These are phyloP conservation scores for Barnettozyma siamensis DNA, from an alignment of 805 yeast genomes.

Conservation along the genomic window DNA sequence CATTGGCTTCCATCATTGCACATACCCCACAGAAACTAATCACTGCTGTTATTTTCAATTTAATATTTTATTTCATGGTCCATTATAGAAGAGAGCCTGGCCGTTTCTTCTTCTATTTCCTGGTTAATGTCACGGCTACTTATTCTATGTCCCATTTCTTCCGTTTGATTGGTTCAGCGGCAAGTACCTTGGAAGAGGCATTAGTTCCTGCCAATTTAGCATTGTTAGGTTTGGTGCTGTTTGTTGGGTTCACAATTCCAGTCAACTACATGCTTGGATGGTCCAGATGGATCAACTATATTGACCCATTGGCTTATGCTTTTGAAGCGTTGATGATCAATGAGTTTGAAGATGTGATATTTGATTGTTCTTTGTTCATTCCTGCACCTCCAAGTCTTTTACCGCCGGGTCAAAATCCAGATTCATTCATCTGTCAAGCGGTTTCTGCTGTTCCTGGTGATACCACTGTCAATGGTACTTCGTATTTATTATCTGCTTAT, in stretches of 20 bases:
- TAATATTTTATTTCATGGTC: slow-evolving; percentile 54
- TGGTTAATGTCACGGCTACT: slow-evolving; percentile 37
- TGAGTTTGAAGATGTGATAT: slow-evolving; percentile 40
- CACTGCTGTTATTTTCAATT: slow-evolving; percentile 38
- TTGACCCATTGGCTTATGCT: slow-evolving; percentile 49
- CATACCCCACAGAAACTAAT: slow-evolving; percentile 57
- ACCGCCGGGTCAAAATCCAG: slow-evolving; percentile 20
- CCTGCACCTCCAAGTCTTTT: slow-evolving; percentile 27
- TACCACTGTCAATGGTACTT: slow-evolving; percentile 44
- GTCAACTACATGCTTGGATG: slow-evolving; percentile 50
- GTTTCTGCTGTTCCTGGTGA: slow-evolving; percentile 53
- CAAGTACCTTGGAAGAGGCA: slow-evolving; percentile 41
- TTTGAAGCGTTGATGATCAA: slow-evolving; percentile 52
- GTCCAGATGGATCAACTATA: slow-evolving; percentile 57
- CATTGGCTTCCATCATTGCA: slow-evolving; percentile 53
- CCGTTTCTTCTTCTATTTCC: slow-evolving; percentile 45
- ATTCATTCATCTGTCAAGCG: slow-evolving; percentile 43
- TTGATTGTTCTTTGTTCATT: slow-evolving; percentile 41
- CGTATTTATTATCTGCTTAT: slow-evolving; percentile 39
- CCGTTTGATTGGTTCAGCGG: slow-evolving; percentile 44
- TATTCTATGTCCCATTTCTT: slow-evolving; percentile 49
- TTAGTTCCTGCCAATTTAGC: slow-evolving; percentile 53
- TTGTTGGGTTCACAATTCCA: slow-evolving; percentile 53
- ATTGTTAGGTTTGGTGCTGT: slow-evolving; percentile 40
- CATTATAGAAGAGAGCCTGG: slow-evolving; percentile 44